Percentiles rank a stretch among this genome's conserved stretches.
phyloP scores from a whole-genome alignment of 2,329 filamentous ascomycete genomes.

The Neofusicoccum sp. region DNA sequence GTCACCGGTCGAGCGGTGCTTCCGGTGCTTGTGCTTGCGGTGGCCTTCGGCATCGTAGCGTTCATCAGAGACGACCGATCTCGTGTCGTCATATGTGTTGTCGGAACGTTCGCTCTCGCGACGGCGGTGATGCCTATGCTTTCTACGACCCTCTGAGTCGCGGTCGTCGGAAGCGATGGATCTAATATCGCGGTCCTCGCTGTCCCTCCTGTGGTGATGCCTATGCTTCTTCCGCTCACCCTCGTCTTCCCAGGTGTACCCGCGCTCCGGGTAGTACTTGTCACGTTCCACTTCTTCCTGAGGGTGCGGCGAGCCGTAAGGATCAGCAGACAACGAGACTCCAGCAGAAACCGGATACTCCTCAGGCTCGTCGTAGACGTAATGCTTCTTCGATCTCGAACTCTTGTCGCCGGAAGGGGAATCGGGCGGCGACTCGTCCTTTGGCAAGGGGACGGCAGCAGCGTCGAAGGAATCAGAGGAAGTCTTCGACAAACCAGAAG shows the following conservation, averaged over 20 bases:
- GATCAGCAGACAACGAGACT: not conserved
- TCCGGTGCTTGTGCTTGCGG: constrained; percentile 37
- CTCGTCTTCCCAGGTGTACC: constrained; percentile 7
- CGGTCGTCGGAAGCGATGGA: constrained; percentile 24
- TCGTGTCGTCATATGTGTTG: constrained; percentile 35
- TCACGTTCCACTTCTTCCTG: not conserved
- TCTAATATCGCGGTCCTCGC: constrained; percentile 25
- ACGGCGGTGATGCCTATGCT: constrained; percentile 39
- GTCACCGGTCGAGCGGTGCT: constrained; percentile 21
- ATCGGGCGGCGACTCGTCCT: not conserved
- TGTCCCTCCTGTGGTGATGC: not conserved
- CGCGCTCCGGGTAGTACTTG: constrained; percentile 3
- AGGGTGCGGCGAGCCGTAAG: not conserved
- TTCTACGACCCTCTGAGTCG: constrained; percentile 21
- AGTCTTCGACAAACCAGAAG: not conserved
- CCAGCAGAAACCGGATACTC: not conserved
- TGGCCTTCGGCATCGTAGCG: constrained; percentile 40
- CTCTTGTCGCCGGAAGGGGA: constrained; percentile 11
- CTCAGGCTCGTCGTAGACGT: constrained; percentile 20
- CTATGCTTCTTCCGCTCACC: constrained; percentile 19
- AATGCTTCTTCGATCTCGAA: not conserved
- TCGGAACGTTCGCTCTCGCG: constrained; percentile 39
- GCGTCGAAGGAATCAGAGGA: constrained; percentile 7
- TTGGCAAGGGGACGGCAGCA: constrained; percentile 20
- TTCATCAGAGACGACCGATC: constrained; percentile 42